These are phyloP conservation scores for Batrachochytrium dendrobatidis DNA, from an alignment of 371 early-diverging fungal genomes.

Conservation along the genomic window DNA sequence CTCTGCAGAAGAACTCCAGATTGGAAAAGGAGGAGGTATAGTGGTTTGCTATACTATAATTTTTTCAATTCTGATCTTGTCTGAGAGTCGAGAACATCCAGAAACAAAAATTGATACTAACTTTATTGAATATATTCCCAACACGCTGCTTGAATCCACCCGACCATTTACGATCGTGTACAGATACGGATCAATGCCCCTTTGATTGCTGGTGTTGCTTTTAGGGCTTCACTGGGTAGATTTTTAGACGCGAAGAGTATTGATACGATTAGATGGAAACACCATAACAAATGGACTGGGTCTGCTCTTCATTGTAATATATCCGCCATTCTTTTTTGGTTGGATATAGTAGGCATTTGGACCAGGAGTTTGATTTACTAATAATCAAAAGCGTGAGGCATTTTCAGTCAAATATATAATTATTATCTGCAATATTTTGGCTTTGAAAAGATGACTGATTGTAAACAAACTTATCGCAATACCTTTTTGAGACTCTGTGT, in stretches of 20 bases:
- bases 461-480: too few relatives aligned
- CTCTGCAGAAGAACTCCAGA: constrained; percentile 7
- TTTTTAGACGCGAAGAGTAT: constrained; percentile 23
- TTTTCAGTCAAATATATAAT: neutral
- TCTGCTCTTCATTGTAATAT: constrained; percentile 32
- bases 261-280: constrained; percentile 33
- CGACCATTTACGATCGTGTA: neutral
- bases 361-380: constrained; percentile 21
- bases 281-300: constrained; percentile 38
- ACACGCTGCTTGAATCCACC: too few relatives aligned
- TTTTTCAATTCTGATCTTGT: neutral
- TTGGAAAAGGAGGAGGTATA: constrained; percentile 6
- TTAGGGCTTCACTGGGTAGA: neutral
- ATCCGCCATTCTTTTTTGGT: constrained; percentile 15
- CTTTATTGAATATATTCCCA: too few relatives aligned
- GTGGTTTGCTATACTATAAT: neutral
- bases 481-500: constrained; percentile 17
- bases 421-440: neutral
- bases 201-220: constrained; percentile 19
- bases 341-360: constrained; percentile 30
- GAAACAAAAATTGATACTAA: too few relatives aligned
- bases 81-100: too few relatives aligned
- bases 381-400: neutral
- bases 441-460: too few relatives aligned
- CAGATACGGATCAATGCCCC: constrained; percentile 15